A percentile compares a stretch with the other conserved stretches of the same genome.
phyloP scores from a whole-genome alignment of 2,329 filamentous ascomycete genomes.

The Talaromyces sp. region DNA sequence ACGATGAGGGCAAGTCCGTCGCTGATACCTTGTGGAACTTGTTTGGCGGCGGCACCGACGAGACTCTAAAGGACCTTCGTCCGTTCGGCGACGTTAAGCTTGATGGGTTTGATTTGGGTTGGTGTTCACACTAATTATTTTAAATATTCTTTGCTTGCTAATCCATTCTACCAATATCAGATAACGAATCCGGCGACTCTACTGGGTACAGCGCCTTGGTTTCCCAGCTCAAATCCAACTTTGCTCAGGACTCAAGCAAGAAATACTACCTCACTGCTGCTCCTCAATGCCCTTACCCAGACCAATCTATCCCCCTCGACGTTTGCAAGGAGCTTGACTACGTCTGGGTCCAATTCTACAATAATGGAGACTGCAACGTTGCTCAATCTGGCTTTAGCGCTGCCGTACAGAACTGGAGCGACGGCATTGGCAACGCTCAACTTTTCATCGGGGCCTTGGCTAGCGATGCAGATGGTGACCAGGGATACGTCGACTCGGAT shows the following conservation, averaged over 20 bases:
- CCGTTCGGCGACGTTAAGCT: slow-evolving; percentile 45
- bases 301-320: slow-evolving; percentile 39
- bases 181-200: slow-evolving; percentile 7
- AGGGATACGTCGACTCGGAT: slow-evolving; percentile 3
- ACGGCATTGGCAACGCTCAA: slow-evolving; percentile 39
- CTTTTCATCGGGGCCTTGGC: slow-evolving; percentile 49
- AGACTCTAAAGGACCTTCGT: slow-evolving; percentile 28
- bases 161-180: not conserved
- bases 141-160: not conserved
- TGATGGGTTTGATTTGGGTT: slow-evolving; percentile 43
- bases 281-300: slow-evolving; percentile 47
- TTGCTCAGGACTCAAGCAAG: slow-evolving; percentile 25
- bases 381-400: slow-evolving; percentile 18
- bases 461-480: slow-evolving; percentile 13
- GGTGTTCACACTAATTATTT: not conserved
- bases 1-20: slow-evolving; percentile 18
- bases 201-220: slow-evolving; percentile 37
- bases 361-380: slow-evolving; percentile 37
- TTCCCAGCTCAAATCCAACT: slow-evolving; percentile 40
- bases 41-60: slow-evolving; percentile 29
- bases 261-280: slow-evolving; percentile 48
- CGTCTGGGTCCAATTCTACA: slow-evolving; percentile 53
- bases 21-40: slow-evolving; percentile 39
- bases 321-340: slow-evolving; percentile 45
- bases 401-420: slow-evolving; percentile 39